These are phyloP conservation scores for Kondoa subrosea DNA, from an alignment of 768 basidiomycete genomes.

Conservation along the genomic window DNA sequence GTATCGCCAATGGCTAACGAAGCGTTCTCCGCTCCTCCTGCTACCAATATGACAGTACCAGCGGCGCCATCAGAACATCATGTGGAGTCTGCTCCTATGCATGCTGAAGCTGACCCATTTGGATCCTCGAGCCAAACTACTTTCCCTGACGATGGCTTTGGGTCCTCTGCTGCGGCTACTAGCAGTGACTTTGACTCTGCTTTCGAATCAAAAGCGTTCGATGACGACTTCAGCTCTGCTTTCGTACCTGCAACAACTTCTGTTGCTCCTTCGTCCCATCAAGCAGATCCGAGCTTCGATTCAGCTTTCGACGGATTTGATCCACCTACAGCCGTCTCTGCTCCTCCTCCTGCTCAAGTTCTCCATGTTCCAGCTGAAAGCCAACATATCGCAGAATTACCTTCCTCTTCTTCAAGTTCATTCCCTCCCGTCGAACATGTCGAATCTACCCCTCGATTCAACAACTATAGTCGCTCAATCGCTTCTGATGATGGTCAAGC, in stretches of 20 bases:
- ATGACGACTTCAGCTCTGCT: conserved; percentile 24
- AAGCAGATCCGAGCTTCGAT: conserved; percentile 24
- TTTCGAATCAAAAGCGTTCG: conserved; percentile 15
- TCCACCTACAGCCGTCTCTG: conserved; percentile 41
- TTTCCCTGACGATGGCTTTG: too few species aligned
- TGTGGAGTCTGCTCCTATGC: too few species aligned
- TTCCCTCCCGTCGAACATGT: not conserved
- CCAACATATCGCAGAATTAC: conserved; percentile 3
- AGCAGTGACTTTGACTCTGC: conserved; percentile 15
- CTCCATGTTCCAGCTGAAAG: conserved; percentile 9
- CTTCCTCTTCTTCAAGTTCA: not conserved
- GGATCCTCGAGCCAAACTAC: conserved; percentile 25
- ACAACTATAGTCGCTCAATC: not conserved
- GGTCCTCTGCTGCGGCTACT: conserved; percentile 28
- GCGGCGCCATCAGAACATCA: too few species aligned
- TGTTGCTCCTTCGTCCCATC: not conserved
- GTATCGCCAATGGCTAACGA: conserved; percentile 19
- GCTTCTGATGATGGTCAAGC: not conserved
- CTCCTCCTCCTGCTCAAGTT: not conserved
- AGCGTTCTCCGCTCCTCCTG: conserved; percentile 15
- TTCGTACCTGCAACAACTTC: not conserved
- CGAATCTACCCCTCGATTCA: not conserved
- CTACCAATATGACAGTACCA: too few species aligned
- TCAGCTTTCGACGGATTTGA: conserved; percentile 27
- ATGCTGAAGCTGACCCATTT: conserved; percentile 21